phyloP scores from a whole-genome alignment of 2,329 filamentous ascomycete species.

The Thielaviopsis cerberus region DNA sequence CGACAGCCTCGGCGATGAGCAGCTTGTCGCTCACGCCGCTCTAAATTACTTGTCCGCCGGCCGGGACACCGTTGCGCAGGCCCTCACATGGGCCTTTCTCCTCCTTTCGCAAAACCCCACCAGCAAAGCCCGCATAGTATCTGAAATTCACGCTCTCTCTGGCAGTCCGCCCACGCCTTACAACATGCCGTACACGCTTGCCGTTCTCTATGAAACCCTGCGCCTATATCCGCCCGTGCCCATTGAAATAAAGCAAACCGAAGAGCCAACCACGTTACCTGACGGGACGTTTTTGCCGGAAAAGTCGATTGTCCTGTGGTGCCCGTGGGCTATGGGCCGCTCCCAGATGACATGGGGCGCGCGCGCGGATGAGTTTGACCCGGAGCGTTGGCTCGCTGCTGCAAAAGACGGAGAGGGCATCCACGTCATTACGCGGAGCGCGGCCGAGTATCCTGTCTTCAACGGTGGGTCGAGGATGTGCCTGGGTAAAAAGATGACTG shows the following conservation, averaged over 20 bases:
- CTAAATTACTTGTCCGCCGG: conserved; percentile 49
- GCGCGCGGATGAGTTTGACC: conserved; percentile 36
- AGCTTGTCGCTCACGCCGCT: conserved; percentile 43
- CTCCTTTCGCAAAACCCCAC: conserved; percentile 34
- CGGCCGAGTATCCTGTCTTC: conserved; percentile 44
- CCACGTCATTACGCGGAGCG: conserved; percentile 24
- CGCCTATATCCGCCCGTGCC: conserved; percentile 46
- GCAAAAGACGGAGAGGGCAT: conserved; percentile 17
- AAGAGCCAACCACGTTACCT: conserved; percentile 32
- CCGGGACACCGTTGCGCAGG: conserved; percentile 46
- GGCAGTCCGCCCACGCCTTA: conserved; percentile 18
- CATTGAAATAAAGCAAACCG: conserved; percentile 45
- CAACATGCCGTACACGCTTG: conserved; percentile 36
- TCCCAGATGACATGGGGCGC: conserved; percentile 36
- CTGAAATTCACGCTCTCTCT: conserved; percentile 21
- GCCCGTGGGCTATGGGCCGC: conserved; percentile 44
- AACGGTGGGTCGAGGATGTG: conserved; percentile 44
- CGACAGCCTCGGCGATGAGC: conserved; percentile 33
- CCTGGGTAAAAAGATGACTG: conserved; percentile 46
- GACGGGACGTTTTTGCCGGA: conserved; percentile 40
- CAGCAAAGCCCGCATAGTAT: conserved; percentile 23
- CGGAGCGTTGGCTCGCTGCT: conserved; percentile 33
- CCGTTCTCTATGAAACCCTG: conserved; percentile 43
- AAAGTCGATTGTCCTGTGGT: conserved; percentile 40
- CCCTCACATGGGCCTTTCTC: conserved; percentile 45